Evolutionary conservation across 192 early-diverging fungal genomes (phyloP).

Genomic region (Gryganskiella cystojenkinii): DNA sequence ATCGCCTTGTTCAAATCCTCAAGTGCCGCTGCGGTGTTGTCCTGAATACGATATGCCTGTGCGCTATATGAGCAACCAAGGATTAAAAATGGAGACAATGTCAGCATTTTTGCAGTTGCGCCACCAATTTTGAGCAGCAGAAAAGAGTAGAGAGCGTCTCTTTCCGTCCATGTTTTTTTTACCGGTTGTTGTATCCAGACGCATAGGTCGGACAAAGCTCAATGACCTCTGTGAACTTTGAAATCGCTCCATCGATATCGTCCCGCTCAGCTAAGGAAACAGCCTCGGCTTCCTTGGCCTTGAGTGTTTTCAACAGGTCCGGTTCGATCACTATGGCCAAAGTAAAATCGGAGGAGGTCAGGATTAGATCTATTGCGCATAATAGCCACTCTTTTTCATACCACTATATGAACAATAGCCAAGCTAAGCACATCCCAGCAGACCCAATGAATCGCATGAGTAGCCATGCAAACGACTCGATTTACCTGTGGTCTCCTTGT

Average conservation of each 20-base stretch:
- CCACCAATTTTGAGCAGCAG: no score
- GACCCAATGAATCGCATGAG: no score
- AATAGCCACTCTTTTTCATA: no score
- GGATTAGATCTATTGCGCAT: no score
- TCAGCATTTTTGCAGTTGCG: no score
- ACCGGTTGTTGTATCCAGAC: constrained; percentile 64
- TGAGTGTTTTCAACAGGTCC: constrained; percentile 37
- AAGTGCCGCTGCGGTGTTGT: constrained; percentile 50
- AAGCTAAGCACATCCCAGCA: neutral
- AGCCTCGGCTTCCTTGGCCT: constrained; percentile 54
- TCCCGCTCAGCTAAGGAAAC: constrained; percentile 56
- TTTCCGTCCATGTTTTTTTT: neutral
- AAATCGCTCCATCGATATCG: constrained; percentile 52
- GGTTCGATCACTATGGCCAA: constrained; percentile 37
- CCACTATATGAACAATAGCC: neutral
- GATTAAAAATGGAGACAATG: neutral
- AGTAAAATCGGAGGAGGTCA: no score
- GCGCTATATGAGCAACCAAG: constrained; percentile 12
- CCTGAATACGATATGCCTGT: constrained; percentile 58
- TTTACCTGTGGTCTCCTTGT: constrained; percentile 27
- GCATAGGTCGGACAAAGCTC: constrained; percentile 55
- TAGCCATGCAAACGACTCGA: neutral
- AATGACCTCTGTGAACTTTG: constrained; percentile 54
- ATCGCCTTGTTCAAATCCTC: constrained; percentile 59
- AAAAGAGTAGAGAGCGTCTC: neutral